These are phyloP conservation scores for Meyerozyma sp. DNA, from an alignment of 1,139 yeast genomes.

Conservation along the genomic window DNA sequence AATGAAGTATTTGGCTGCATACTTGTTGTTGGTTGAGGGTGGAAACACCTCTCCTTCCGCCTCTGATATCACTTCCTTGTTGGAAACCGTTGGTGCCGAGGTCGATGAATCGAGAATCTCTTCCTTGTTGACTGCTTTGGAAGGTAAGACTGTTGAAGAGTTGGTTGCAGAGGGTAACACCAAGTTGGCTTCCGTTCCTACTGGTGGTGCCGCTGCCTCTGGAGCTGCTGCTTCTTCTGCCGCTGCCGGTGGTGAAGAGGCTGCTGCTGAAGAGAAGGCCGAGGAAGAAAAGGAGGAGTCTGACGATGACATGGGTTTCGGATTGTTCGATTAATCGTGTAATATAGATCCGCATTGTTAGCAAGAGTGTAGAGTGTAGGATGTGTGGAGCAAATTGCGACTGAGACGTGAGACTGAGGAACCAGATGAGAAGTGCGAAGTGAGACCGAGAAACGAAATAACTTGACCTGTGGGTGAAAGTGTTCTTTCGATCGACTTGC, in stretches of 20 bases:
- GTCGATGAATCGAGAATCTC: slow-evolving; percentile 71
- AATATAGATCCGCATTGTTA: slow-evolving; percentile 1
- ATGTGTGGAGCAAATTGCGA: neutral
- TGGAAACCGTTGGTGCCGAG: slow-evolving; percentile 74
- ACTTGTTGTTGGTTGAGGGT: slow-evolving; percentile 81
- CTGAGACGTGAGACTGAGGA: no score
- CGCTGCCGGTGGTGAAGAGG: slow-evolving; percentile 29
- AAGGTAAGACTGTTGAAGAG: slow-evolving; percentile 72
- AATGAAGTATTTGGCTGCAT: slow-evolving; percentile 91
- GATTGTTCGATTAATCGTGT: slow-evolving; percentile 68
- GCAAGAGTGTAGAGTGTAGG: neutral
- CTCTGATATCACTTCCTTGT: slow-evolving; percentile 63
- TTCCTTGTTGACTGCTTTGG: slow-evolving; percentile 61
- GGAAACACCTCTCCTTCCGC: slow-evolving; percentile 78
- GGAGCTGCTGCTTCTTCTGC: slow-evolving; percentile 43
- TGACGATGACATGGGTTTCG: slow-evolving; percentile 85
- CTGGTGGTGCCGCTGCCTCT: slow-evolving; percentile 78
- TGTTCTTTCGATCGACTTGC: no score
- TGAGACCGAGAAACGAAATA: no score
- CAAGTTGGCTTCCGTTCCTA: slow-evolving; percentile 78
- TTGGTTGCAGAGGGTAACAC: slow-evolving; percentile 76
- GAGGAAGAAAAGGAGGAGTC: slow-evolving; percentile 37
- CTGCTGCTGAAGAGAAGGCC: slow-evolving; percentile 34
- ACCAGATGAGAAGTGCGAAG: no score
- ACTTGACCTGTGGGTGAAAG: no score